Evolutionary conservation across 176 grass and related monocot species (phyloP).

Genomic region (Dendrocalamus sinicus): DNA sequence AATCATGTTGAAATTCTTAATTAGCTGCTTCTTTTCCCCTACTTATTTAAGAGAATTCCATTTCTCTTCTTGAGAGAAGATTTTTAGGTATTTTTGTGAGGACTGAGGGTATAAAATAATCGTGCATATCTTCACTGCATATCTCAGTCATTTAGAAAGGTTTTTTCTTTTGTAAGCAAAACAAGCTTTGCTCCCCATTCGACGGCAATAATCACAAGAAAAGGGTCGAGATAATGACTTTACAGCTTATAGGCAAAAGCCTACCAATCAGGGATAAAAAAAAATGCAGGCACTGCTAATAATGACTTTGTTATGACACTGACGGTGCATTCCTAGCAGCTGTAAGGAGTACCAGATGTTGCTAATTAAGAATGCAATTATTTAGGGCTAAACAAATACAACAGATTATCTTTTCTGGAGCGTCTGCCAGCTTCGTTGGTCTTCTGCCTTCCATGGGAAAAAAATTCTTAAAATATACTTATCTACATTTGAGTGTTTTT

Average conservation of each 20-base stretch:
- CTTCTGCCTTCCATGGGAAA: background rate
- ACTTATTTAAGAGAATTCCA: background rate
- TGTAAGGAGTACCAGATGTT: background rate
- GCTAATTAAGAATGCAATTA: background rate
- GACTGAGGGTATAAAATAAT: background rate
- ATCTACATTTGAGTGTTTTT: background rate
- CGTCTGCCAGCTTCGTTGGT: background rate
- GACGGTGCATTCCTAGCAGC: background rate
- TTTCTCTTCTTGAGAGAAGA: background rate
- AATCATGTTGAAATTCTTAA: background rate
- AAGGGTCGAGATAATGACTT: conserved; percentile 26
- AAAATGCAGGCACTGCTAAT: conserved; percentile 24
- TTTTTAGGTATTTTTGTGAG: background rate
- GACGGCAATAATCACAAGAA: conserved; percentile 27
- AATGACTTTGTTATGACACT: conserved; percentile 20
- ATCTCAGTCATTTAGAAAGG: background rate
- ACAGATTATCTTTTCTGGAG: background rate
- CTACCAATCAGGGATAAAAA: background rate
- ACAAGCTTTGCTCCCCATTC: conserved; percentile 22
- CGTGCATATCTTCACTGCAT: background rate
- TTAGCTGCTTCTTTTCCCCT: no score
- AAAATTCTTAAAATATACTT: background rate
- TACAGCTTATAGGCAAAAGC: conserved; percentile 34
- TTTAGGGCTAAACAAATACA: background rate
- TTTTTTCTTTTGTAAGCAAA: conserved; percentile 23